Evolutionary conservation across 2,329 filamentous ascomycete species (phyloP), one percentile per base, ranked within the genome.

Genomic region (Xylariomycetidae sp.): DNA sequence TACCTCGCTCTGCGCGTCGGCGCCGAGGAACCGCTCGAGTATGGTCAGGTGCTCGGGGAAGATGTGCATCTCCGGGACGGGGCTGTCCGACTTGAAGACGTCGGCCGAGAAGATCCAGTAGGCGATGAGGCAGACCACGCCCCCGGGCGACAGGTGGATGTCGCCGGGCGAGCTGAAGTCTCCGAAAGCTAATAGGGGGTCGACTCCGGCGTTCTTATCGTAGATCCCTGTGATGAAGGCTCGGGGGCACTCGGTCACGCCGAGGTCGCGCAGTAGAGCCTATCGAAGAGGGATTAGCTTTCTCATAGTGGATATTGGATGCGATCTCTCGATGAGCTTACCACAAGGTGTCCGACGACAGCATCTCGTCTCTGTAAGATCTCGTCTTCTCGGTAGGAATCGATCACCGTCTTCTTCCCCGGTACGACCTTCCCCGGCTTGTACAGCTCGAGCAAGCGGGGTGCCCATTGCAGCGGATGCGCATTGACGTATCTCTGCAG

Each of bases 401-500:
- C 72, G 30, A 76, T 70, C 46, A 78, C 68, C 2, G 79, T 85
- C 45, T 66, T 67, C 37, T 72, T 75, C 3, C 75, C 72, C 0
- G 77, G 72, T 6, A 88, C 69, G 15, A 78, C 67, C 49, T 70
- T 77, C 35, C 76, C 70, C 0, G 85, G 84, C 33, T 77, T 68
- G 42, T 80, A 77, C 38, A 73, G 79, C 58, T 90, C 85, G 41
- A 85, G 68, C 36, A 88, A 57, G 31, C 85, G 64, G 11, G 73
- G 63, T 3, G 78, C 70, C 79, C 78, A 82, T 28, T 74, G 70
- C 55, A 82, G 56, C 16, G 66, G 64, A 44, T 79, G 73, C 6
- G 61, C 64, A 44, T 79, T 78, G 40, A 86, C 71, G 45, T 87
- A 90, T 28, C 82, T 74, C 53, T 89, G 85, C 9, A 89, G 61